Evolutionary conservation across 108 stramenopile genomes (phyloP).

Genomic region (Skeletonema marinoi): DNA sequence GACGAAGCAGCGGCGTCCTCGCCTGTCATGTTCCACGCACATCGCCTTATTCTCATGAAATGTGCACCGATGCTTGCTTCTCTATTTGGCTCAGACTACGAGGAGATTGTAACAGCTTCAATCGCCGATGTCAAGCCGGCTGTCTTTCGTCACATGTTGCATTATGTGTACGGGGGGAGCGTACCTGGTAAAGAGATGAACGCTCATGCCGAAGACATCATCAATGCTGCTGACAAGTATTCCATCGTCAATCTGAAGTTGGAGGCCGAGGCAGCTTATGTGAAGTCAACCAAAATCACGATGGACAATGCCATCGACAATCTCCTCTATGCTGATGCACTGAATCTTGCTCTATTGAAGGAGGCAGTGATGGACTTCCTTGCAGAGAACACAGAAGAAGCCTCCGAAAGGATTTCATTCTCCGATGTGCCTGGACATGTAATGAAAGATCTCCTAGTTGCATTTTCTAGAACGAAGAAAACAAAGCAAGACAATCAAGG

Average conservation of each 20-base stretch:
- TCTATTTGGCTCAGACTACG: not conserved
- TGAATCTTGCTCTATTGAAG: not conserved
- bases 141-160: not conserved
- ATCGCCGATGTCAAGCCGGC: not conserved
- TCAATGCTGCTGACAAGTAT: slow-evolving; percentile 16
- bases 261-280: slow-evolving; percentile 10
- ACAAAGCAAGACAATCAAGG: too few relatives aligned
- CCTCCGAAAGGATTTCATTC: too few relatives aligned
- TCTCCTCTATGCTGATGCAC: not conserved
- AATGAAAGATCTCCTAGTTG: too few relatives aligned
- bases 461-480: too few relatives aligned
- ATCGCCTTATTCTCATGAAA: not conserved
- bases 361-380: slow-evolving; percentile 7
- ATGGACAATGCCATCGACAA: not conserved
- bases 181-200: too few relatives aligned
- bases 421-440: too few relatives aligned
- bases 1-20: too few relatives aligned
- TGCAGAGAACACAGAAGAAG: not conserved
- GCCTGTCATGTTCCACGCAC: not conserved
- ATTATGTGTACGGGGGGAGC: not conserved
- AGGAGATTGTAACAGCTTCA: not conserved
- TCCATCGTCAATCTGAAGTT: not conserved
- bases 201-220: too few relatives aligned
- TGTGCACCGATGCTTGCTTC: not conserved
- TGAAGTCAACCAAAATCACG: not conserved